Evolutionary conservation across 352 stramenopile genomes (phyloP).

Genomic region (Phytophthora quininea): DNA sequence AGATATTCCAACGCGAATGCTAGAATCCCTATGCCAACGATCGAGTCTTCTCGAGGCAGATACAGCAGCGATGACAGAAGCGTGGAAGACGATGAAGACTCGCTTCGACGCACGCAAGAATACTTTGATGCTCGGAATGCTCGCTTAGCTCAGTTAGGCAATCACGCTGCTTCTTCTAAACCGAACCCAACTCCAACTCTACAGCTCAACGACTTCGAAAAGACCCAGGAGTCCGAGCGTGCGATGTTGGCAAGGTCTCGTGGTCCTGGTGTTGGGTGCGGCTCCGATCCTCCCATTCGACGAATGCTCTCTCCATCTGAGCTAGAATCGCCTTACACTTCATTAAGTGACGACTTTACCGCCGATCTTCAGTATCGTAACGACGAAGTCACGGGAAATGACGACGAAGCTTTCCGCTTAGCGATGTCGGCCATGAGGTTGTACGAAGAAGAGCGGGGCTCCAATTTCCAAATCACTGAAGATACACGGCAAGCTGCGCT

Average conservation of each 20-base stretch:
- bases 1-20: slow-evolving; percentile 23
- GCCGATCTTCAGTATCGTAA: slow-evolving; percentile 24
- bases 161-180: neutral
- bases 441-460: slow-evolving; percentile 70
- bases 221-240: slow-evolving; percentile 19
- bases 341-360: slow-evolving; percentile 28
- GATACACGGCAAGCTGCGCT: slow-evolving; percentile 64
- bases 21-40: slow-evolving; percentile 11
- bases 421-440: slow-evolving; percentile 79
- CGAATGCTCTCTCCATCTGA: slow-evolving; percentile 8
- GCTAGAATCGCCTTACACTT: slow-evolving; percentile 29
- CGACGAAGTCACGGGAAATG: slow-evolving; percentile 23
- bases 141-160: slow-evolving; percentile 24
- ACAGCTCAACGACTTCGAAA: slow-evolving; percentile 4
- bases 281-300: slow-evolving; percentile 16
- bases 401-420: slow-evolving; percentile 66
- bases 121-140: slow-evolving; percentile 41
- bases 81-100: slow-evolving; percentile 11
- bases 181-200: neutral
- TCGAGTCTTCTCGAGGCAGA: slow-evolving; percentile 7
- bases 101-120: slow-evolving; percentile 29
- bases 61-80: slow-evolving; percentile 17
- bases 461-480: slow-evolving; percentile 49
- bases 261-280: slow-evolving; percentile 12
- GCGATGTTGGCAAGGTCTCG: slow-evolving; percentile 9